Base-by-base conservation (phyloP, 2,329 filamentous ascomycete genomes). In the Ceratocystiopsis minuta region DNA sequence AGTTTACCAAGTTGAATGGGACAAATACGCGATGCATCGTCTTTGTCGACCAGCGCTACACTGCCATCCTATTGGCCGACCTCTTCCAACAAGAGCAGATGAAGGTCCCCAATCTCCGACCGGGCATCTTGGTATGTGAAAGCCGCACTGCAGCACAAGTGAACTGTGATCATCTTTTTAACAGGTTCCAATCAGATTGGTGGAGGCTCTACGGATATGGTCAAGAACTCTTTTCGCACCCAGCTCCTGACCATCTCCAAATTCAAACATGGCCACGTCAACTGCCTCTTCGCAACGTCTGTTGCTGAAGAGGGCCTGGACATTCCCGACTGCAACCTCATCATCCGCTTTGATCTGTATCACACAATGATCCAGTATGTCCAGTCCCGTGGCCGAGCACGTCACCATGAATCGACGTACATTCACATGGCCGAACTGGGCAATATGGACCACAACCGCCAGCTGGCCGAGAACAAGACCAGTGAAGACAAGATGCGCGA, bases 291-390 rank as follows among this genome's bases (percentile, higher is more conserved):
- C 51, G 70, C 76, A 2, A 80, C 76, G 0, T 75, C 75, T 0
- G 71, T 80, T 2, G 75, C 70, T 0, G 76, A 80, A 51, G 76
- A 80, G 53, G 76, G 76, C 0, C 66, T 80, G 13, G 76, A 80
- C 50, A 70, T 80, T 38, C 75, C 76, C 0, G 72, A 78, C 43
- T 80, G 76, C 55, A 78, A 80, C 48, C 55, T 78, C 1, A 64
- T 80, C 28, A 65, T 81, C 45, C 62, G 87, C 2, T 98, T 95
- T 52, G 85, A 96, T 54, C 69, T 93, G 3, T 94, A 86, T 58
- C 68, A 70, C 12, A 95, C 88, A 0, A 76, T 94, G 57, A 96
- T 96, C 41, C 83, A 93, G 53, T 96, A 95, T 54, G 78, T 96
- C 16, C 90, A 98, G 57, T 95, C 87, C 14, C 74, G 85, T 47